Conservation (phyloP, 208 protist genomes). For the Lotmaria passim region DNA sequence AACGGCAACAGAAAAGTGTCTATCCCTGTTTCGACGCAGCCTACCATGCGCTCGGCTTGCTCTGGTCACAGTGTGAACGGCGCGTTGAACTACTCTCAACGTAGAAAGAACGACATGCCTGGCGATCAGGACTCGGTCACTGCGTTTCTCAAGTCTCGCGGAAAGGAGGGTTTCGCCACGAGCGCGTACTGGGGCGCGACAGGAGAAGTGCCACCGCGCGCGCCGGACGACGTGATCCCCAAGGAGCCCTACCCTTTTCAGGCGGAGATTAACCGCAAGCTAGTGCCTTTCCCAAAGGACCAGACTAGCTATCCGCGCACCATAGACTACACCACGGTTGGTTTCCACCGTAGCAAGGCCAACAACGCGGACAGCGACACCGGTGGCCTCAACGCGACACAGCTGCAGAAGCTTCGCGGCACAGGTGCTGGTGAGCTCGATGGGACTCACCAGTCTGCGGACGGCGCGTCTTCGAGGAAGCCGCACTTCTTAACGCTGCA, state of each 20-base stretch:
- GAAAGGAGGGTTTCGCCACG: constrained; percentile 65
- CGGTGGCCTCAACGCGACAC: constrained; percentile 64
- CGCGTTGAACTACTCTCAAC: constrained; percentile 49
- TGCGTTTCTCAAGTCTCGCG: constrained; percentile 54
- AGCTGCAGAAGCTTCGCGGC: constrained; percentile 53
- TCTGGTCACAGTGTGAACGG: constrained; percentile 36
- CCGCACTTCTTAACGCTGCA: constrained; percentile 71
- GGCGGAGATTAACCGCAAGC: constrained; percentile 82
- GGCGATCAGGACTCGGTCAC: constrained; percentile 56
- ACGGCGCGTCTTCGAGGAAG: constrained; percentile 33
- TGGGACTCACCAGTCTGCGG: neutral
- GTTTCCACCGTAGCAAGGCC: constrained; percentile 64
- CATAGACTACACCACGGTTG: constrained; percentile 70
- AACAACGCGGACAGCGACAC: constrained; percentile 39
- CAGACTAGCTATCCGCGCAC: constrained; percentile 80
- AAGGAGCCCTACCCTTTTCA: constrained; percentile 77
- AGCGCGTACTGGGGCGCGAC: constrained; percentile 88
- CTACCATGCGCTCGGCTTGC: constrained; percentile 35
- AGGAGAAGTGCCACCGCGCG: constrained; percentile 75
- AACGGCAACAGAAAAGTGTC: neutral
- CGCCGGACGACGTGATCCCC: constrained; percentile 66
- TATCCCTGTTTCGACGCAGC: neutral
- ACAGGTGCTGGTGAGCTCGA: constrained; percentile 6
- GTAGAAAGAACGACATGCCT: constrained; percentile 21
- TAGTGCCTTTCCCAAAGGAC: constrained; percentile 80